Conservation (phyloP, 148 eudicot genomes). For the Polygonum maritimum region DNA sequence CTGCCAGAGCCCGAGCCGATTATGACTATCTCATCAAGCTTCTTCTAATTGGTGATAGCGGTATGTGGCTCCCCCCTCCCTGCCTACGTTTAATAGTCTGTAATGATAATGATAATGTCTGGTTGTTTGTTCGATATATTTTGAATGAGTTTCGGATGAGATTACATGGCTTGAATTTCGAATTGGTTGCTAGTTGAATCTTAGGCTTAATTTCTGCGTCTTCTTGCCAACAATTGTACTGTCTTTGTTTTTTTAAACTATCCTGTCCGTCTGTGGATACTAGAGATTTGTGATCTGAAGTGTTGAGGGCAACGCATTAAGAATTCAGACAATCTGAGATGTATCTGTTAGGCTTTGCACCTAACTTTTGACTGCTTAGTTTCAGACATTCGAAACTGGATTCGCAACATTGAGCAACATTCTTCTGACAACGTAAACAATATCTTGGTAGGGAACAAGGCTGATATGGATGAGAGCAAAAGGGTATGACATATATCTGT, state of each 20-base stretch:
- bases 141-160: background rate
- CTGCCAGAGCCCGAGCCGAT: constrained; percentile 88
- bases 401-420: constrained; percentile 86
- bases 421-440: constrained; percentile 91
- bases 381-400: constrained; percentile 83
- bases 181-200: background rate
- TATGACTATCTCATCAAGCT: constrained; percentile 91
- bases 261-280: background rate
- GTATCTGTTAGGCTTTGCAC: background rate
- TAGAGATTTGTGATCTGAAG: background rate
- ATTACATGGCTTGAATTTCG: background rate
- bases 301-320: background rate
- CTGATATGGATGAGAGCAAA: constrained; percentile 95
- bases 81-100: no score
- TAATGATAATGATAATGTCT: background rate
- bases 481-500: constrained; percentile 37
- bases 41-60: constrained; percentile 88
- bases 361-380: background rate
- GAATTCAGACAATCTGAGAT: constrained; percentile 1
- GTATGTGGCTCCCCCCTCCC: constrained; percentile 21
- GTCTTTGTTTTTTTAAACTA: background rate
- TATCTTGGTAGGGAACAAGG: constrained; percentile 84
- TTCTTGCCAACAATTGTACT: background rate
- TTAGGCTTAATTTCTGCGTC: background rate
- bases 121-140: constrained; percentile 10